Percentiles rank a stretch among this genome's conserved stretches.
These are phyloP conservation scores for Penicillium sp. DNA, from an alignment of 2,329 filamentous ascomycete genomes.

Conservation along the genomic window DNA sequence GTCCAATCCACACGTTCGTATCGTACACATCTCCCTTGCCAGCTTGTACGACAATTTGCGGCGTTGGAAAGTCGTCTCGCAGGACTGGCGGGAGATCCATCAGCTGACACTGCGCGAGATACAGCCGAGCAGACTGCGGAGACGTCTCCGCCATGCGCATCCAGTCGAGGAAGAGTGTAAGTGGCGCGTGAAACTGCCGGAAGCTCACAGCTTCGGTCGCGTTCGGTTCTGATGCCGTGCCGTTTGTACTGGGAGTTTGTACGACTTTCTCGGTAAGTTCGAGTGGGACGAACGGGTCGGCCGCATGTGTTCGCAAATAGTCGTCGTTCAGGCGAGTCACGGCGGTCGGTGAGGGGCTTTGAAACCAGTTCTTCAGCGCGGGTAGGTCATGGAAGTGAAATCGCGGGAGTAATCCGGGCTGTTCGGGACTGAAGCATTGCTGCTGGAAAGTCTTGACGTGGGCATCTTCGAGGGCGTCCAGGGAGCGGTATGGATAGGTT, in stretches of 20 bases:
- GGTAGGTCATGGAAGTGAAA: conserved; percentile 49
- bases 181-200: conserved; percentile 48
- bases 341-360: conserved; percentile 32
- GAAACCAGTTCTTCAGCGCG: conserved; percentile 62
- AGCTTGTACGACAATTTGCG: conserved; percentile 59
- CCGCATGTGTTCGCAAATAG: conserved; percentile 48
- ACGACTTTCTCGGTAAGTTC: conserved; percentile 51
- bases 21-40: conserved; percentile 84
- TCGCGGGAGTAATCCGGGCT: conserved; percentile 54
- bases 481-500: conserved; percentile 21
- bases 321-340: conserved; percentile 37
- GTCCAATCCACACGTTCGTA: conserved; percentile 84
- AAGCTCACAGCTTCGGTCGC: conserved; percentile 34
- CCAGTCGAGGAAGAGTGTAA: conserved; percentile 65
- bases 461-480: conserved; percentile 32
- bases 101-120: conserved; percentile 81
- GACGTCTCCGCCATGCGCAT: conserved; percentile 29
- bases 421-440: conserved; percentile 53
- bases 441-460: conserved; percentile 51
- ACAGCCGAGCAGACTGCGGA: conserved; percentile 53
- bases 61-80: conserved; percentile 65
- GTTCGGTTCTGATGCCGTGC: conserved; percentile 8
- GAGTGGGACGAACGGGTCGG: conserved; percentile 55
- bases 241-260: not conserved
- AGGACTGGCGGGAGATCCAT: conserved; percentile 64